A percentile compares a stretch with the other conserved stretches of the same genome.
phyloP scores from a whole-genome alignment of 805 yeast genomes.

The Wickerhamomyces canadensis region DNA sequence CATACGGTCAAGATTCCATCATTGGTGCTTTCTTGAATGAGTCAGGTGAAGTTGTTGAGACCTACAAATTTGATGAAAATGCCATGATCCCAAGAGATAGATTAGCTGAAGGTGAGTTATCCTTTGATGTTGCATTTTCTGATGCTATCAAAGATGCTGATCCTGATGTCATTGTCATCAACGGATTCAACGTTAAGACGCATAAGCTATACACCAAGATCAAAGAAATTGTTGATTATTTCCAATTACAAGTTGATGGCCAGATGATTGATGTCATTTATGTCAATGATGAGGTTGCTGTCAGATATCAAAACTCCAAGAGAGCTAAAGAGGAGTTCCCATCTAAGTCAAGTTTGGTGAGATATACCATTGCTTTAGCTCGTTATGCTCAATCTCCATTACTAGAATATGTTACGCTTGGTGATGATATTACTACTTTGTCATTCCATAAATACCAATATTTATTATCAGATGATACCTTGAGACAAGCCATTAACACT shows the following conservation, averaged over 20 bases:
- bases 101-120: constrained; percentile 38
- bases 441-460: constrained; percentile 70
- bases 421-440: constrained; percentile 65
- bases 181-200: constrained; percentile 79
- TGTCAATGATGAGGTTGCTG: constrained; percentile 91
- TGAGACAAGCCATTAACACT: constrained; percentile 65
- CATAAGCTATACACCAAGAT: constrained; percentile 54
- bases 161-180: constrained; percentile 88
- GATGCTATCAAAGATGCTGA: constrained; percentile 54
- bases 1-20: constrained; percentile 73
- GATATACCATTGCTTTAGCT: constrained; percentile 85
- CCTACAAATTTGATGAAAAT: constrained; percentile 70
- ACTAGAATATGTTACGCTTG: constrained; percentile 78
- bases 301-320: constrained; percentile 75
- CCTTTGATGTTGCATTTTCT: constrained; percentile 61
- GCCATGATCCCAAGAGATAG: constrained; percentile 47
- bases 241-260: constrained; percentile 46
- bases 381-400: constrained; percentile 92
- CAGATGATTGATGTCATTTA: constrained; percentile 65
- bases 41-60: constrained; percentile 71
- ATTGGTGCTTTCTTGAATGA: constrained; percentile 77
- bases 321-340: constrained; percentile 76
- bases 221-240: constrained; percentile 48
- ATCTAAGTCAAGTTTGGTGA: constrained; percentile 72
- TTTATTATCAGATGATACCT: constrained; percentile 56